Evolutionary conservation across 2,329 filamentous ascomycete genomes (phyloP).

Genomic region (Cladosporium sp.): DNA sequence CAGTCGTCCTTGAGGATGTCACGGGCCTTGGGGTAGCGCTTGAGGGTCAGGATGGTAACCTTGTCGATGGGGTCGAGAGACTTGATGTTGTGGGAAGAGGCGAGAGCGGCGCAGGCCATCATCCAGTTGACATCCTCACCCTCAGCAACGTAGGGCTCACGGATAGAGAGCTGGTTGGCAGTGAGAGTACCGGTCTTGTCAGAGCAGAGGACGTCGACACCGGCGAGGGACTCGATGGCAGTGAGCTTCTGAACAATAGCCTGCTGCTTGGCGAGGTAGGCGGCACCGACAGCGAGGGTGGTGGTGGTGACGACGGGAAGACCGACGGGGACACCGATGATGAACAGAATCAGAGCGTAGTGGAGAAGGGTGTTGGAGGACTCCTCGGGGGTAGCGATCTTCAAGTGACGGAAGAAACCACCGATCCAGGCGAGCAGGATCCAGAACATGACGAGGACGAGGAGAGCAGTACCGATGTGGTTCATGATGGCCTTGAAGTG

Average conservation of each 20-base stretch:
- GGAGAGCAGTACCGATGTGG: slow-evolving; percentile 68
- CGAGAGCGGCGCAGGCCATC: slow-evolving; percentile 74
- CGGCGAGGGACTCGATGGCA: slow-evolving; percentile 69
- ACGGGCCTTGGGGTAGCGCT: slow-evolving; percentile 70
- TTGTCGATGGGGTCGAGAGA: slow-evolving; percentile 76
- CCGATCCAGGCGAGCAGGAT: slow-evolving; percentile 72
- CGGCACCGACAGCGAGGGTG: slow-evolving; percentile 70
- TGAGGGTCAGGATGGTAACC: slow-evolving; percentile 70
- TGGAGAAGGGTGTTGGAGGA: slow-evolving; percentile 61
- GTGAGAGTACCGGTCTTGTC: slow-evolving; percentile 78
- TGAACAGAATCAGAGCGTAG: slow-evolving; percentile 66
- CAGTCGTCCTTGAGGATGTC: slow-evolving; percentile 71
- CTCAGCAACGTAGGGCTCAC: slow-evolving; percentile 71
- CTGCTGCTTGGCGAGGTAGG: slow-evolving; percentile 72
- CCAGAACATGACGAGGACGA: slow-evolving; percentile 73
- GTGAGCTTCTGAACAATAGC: slow-evolving; percentile 76
- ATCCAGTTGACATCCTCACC: slow-evolving; percentile 78
- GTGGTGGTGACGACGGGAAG: slow-evolving; percentile 74
- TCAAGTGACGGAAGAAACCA: slow-evolving; percentile 69
- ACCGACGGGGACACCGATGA: slow-evolving; percentile 76
- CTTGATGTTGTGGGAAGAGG: slow-evolving; percentile 74
- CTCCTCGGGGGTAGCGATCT: slow-evolving; percentile 54
- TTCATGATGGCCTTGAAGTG: slow-evolving; percentile 83
- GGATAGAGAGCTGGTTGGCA: slow-evolving; percentile 69
- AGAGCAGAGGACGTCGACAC: slow-evolving; percentile 74